These are phyloP conservation scores for Trichoderma endophyticum DNA, from an alignment of 2,329 filamentous ascomycete species.

Conservation along the genomic window DNA sequence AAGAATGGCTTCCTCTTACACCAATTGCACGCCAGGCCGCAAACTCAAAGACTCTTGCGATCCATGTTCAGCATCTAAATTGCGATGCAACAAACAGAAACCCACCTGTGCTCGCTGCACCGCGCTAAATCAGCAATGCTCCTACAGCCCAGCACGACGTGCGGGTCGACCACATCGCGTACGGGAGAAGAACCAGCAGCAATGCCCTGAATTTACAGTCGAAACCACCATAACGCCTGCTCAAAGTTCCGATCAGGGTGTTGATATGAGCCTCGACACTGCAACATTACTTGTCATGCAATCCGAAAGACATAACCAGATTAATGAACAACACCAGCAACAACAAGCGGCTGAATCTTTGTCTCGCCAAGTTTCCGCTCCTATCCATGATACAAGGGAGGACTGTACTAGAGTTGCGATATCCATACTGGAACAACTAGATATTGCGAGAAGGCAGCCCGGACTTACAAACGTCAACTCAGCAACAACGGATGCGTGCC, in stretches of 20 bases:
- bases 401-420: not conserved
- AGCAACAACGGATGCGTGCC: not conserved
- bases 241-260: not conserved
- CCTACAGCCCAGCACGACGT: not conserved
- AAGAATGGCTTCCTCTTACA: not conserved
- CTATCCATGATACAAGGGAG: not conserved
- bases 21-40: not conserved
- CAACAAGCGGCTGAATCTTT: not conserved
- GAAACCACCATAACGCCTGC: not conserved
- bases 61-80: not conserved
- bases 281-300: not conserved
- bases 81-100: not conserved
- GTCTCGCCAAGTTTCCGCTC: not conserved
- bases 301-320: not conserved
- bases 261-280: not conserved
- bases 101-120: not conserved
- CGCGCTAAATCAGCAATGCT: not conserved
- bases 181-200: not conserved
- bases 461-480: not conserved
- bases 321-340: not conserved
- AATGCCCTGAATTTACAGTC: not conserved
- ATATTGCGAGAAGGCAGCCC: not conserved
- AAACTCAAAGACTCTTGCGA: not conserved
- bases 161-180: not conserved
- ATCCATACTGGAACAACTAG: not conserved